Evolutionary conservation across 305 asterid species (phyloP).

Genomic region (Fraxinus paxiana): DNA sequence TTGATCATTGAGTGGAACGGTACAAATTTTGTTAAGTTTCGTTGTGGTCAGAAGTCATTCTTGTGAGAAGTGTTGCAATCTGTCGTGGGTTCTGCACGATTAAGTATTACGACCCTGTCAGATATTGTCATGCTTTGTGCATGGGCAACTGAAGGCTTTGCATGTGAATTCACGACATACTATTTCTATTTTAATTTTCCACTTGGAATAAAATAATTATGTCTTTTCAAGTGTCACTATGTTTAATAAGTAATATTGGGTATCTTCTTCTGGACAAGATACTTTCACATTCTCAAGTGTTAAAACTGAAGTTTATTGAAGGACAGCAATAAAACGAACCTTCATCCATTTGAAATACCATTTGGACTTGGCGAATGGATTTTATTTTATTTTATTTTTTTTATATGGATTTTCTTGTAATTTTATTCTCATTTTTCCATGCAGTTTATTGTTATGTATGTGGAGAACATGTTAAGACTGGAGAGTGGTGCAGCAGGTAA

Average conservation of each 20-base stretch:
- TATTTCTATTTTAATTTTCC: neutral
- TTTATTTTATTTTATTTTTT: neutral
- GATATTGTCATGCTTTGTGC: neutral
- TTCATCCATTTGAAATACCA: neutral
- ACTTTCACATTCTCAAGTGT: neutral
- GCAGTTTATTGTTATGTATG: constrained; percentile 61
- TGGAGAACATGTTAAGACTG: constrained; percentile 84
- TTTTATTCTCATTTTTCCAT: neutral
- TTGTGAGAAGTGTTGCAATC: constrained; percentile 1
- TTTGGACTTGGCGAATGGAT: neutral
- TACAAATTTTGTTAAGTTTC: neutral
- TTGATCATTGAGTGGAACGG: neutral
- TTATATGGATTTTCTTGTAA: neutral
- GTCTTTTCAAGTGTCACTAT: neutral
- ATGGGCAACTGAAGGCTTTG: constrained; percentile 8
- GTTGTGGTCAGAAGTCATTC: neutral
- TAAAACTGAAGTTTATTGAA: neutral
- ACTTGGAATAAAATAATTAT: neutral
- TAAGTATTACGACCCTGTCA: neutral
- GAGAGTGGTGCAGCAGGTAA: constrained; percentile 62
- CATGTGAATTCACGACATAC: neutral
- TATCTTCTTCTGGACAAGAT: neutral
- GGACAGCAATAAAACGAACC: neutral
- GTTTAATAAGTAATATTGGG: neutral
- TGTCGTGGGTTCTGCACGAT: neutral